A percentile compares a stretch with the other conserved stretches of the same genome.
phyloP scores from a whole-genome alignment of 2,329 filamentous ascomycete genomes.

The Cladosporium velox region DNA sequence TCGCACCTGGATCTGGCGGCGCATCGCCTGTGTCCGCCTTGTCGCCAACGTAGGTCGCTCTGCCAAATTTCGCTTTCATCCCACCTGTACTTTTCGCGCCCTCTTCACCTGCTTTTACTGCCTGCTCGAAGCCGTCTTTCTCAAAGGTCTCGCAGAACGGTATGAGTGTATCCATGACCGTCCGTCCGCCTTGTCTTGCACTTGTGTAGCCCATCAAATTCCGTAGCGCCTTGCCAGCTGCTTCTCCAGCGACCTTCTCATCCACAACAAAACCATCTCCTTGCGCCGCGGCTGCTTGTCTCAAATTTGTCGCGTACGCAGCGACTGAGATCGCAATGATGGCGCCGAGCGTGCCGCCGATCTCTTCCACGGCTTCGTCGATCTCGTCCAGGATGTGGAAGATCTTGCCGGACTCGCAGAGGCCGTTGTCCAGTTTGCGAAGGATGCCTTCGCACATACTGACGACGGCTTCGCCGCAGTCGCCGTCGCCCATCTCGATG shows the following conservation, averaged over 20 bases:
- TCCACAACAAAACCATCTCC: slow-evolving; percentile 29
- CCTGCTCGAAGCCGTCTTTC: slow-evolving; percentile 29
- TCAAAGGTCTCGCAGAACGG: slow-evolving; percentile 41
- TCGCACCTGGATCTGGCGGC: slow-evolving; percentile 42
- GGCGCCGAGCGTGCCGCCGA: slow-evolving; percentile 42
- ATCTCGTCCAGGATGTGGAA: slow-evolving; percentile 40
- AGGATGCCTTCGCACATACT: slow-evolving; percentile 40
- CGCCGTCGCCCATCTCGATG: slow-evolving; percentile 65
- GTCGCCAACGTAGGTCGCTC: slow-evolving; percentile 41
- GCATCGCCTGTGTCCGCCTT: slow-evolving; percentile 30
- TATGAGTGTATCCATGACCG: slow-evolving; percentile 43
- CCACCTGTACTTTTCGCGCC: slow-evolving; percentile 39
- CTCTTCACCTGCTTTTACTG: slow-evolving; percentile 36
- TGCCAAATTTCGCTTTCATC: slow-evolving; percentile 41
- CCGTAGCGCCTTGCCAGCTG: slow-evolving; percentile 43
- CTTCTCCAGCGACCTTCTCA: slow-evolving; percentile 30
- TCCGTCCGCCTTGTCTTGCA: slow-evolving; percentile 39
- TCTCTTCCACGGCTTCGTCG: slow-evolving; percentile 39
- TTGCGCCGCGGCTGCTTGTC: slow-evolving; percentile 34
- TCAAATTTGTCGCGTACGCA: slow-evolving; percentile 43
- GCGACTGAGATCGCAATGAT: slow-evolving; percentile 42
- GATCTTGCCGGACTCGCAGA: slow-evolving; percentile 33
- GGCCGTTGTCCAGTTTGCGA: slow-evolving; percentile 34
- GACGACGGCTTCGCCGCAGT: slow-evolving; percentile 61
- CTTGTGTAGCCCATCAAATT: slow-evolving; percentile 45